Base-by-base conservation (phyloP, 257 asterid species). In the Solanum arcanum region DNA sequence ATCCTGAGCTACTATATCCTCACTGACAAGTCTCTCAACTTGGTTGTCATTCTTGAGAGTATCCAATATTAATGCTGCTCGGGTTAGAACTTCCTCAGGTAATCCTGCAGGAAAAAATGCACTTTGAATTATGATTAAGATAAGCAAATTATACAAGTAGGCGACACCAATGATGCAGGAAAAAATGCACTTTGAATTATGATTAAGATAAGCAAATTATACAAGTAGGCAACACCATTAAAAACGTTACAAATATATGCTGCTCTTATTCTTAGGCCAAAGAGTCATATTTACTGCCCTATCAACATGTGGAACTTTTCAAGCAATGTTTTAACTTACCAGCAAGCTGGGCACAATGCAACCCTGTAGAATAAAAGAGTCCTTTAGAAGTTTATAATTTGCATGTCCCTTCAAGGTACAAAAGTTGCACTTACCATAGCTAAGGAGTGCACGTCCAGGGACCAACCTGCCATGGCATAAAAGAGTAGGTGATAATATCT, bases 301-400 rank as follows among this genome's bases (percentile, higher is more conserved):
- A 64, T 20, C 84, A 69, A 60, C 37, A 39, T 60, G 66, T 15
- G 66, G 33, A 81, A 49, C 21, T 75, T 21, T 56, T 83, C 29
- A 62, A 77, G 37, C 23, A 60, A 73, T 20, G 52, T 78, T 46
- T 35, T 41, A 60, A 86, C 90, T 49, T 94, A 97, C 99, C 99
- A 31, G 99, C 99, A 64, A 97, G 98, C 88, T 91, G 92, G 39
- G 98, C 99, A 90, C 99, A 97, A 89, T 97, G 99, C 80, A 97
- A 91, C 75, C 99, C 99, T 95, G 95, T 93, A 92, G 91, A 89
- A 88, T 21, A 87, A 89, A 42, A 27, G 47, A 82, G 84, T 64
- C 89, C 66, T 70, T 86, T 89, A 46, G 88, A 41, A 81, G 70
- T 82, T 42, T 21, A 80, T 42, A 62, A 29, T 81, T 66, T 77